These are phyloP conservation scores for Colletotrichum sp. DNA, from an alignment of 2,329 filamentous ascomycete genomes.

Conservation along the genomic window DNA sequence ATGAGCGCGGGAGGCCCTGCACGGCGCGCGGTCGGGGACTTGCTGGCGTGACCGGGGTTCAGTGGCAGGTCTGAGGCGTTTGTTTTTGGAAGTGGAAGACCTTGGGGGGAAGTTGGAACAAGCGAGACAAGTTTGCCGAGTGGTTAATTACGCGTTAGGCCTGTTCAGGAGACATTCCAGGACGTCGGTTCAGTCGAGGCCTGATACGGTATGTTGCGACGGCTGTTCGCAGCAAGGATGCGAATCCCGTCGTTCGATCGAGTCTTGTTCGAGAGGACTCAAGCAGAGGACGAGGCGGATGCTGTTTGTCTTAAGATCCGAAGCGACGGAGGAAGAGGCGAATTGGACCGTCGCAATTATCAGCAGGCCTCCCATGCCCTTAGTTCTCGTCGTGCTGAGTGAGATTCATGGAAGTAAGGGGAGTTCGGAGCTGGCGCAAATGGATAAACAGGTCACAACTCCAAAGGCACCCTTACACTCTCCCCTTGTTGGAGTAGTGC, in stretches of 20 bases:
- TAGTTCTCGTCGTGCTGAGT: neutral
- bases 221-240: constrained; percentile 3
- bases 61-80: neutral
- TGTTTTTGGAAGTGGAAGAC: neutral
- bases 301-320: neutral
- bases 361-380: neutral
- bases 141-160: constrained; percentile 12
- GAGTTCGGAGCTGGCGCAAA: neutral
- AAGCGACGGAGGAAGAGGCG: neutral
- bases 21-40: constrained; percentile 19
- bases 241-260: neutral
- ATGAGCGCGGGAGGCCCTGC: constrained; percentile 12
- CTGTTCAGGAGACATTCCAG: constrained; percentile 6
- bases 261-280: neutral
- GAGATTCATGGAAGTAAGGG: neutral
- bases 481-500: neutral
- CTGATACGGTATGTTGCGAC: neutral
- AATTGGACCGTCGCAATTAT: neutral
- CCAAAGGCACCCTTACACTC: neutral
- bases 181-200: neutral
- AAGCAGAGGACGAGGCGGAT: neutral
- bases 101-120: neutral
- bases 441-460: neutral
- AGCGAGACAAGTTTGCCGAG: constrained; percentile 17
- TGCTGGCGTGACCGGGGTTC: constrained; percentile 13